Base-by-base conservation (phyloP, 202 grass and related monocot genomes). In the Sporobolus alterniflorus region DNA sequence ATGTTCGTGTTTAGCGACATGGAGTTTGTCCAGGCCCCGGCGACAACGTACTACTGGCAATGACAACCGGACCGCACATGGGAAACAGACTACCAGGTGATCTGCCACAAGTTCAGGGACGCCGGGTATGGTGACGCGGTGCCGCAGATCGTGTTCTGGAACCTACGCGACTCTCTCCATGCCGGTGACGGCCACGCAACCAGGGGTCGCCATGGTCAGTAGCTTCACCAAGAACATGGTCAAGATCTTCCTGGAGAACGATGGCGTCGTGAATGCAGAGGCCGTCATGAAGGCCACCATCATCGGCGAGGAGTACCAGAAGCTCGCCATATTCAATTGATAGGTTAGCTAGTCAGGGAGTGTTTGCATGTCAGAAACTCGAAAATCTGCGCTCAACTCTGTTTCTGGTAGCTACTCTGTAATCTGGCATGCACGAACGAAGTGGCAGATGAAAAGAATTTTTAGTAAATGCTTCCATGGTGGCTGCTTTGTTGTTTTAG, bases 31-130 rank as follows among this genome's bases (percentile, higher is more conserved):
- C 1, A 60, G n/a, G 56, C 56, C 20, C 11, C 18, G 48, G 5
- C 61, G 29, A n/a, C n/a, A n/a, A n/a, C n/a, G n/a, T n/a, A n/a
- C n/a, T n/a, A n/a, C n/a, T n/a, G n/a, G n/a, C n/a, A n/a, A n/a
- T n/a, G n/a, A n/a, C n/a, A n/a, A n/a, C n/a, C n/a, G n/a, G n/a
- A n/a, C n/a, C n/a, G n/a, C n/a, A n/a, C n/a, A n/a, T 78, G 76
- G 76, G 62, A 67, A 0, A 79, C 62, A 15, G 76, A 79, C 46
- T 79, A 79, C 9, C 5, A 79, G 13, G 76, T 79, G 14, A 79
- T 79, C 62, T 65, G 60, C 62, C 33, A 25, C 46, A 79, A 79
- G 76, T 67, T 79, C 15, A 52, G 2, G 75, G 75, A 47, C 20
- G 75, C 75, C 43, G 75, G 75, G 28, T 63, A 63, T 29, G 28